A percentile compares a stretch with the other conserved stretches of the same genome.
Conservation (phyloP, 1,284 basidiomycete species). For the Papiliotrema terrestris region DNA sequence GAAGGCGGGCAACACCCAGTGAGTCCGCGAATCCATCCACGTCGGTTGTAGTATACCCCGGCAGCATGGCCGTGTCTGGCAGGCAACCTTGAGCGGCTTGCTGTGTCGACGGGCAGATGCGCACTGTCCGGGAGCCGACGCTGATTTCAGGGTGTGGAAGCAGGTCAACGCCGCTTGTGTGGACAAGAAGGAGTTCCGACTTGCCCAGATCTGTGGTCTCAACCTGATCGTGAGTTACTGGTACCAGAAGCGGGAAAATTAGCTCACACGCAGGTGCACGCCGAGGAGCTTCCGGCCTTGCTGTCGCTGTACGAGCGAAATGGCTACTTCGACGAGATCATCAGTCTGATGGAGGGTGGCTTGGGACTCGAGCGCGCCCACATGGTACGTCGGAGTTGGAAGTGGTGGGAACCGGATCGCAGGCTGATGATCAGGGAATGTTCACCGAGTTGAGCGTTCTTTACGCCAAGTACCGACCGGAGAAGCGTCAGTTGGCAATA, state of each 20-base stretch:
- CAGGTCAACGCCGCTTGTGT: conserved; percentile 98
- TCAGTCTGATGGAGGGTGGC: conserved; percentile 87
- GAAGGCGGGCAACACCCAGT: conserved; percentile 98
- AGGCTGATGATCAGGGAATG: conserved; percentile 37
- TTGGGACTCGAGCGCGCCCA: conserved; percentile 94
- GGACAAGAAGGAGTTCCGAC: conserved; percentile 92
- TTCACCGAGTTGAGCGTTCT: conserved; percentile 83
- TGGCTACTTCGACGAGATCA: conserved; percentile 93
- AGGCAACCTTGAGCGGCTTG: no score
- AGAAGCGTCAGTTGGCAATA: conserved; percentile 63
- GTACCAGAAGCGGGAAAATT: not conserved
- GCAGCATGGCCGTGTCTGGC: no score
- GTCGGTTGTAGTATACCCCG: no score
- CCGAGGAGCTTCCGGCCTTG: conserved; percentile 80
- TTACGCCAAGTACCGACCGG: conserved; percentile 94
- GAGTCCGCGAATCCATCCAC: conserved; percentile 39
- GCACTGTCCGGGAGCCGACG: not conserved
- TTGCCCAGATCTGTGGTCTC: conserved; percentile 97
- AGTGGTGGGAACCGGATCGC: not conserved
- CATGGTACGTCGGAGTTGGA: conserved; percentile 53
- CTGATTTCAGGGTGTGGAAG: conserved; percentile 83
- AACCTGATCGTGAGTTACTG: conserved; percentile 71
- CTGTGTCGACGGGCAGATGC: no score
- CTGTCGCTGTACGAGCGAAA: conserved; percentile 84
- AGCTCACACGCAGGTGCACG: conserved; percentile 34